Conservation (phyloP, 1,284 basidiomycete genomes). For the Boletus semigastroideus region DNA sequence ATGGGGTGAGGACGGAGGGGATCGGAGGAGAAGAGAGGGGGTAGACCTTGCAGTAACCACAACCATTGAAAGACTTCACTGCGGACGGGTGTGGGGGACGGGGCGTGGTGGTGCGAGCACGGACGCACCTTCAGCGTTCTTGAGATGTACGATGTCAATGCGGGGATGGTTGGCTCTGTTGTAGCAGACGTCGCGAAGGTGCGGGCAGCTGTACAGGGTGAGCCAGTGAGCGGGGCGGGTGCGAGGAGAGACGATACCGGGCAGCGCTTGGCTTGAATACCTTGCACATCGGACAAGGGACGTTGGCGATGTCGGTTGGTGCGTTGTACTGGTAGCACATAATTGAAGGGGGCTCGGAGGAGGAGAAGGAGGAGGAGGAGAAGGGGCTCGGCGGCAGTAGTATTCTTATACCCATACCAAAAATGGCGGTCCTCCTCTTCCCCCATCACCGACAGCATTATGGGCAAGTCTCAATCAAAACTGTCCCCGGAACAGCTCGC, state of each 20-base stretch:
- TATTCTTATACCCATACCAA: slow-evolving; percentile 36
- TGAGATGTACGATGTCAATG: slow-evolving; percentile 71
- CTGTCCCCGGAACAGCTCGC: slow-evolving; percentile 92
- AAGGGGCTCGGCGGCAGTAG: slow-evolving; percentile 24
- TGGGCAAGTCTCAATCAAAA: slow-evolving; percentile 98
- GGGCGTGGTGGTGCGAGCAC: not conserved
- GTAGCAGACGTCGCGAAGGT: slow-evolving; percentile 68
- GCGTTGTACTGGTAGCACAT: slow-evolving; percentile 77
- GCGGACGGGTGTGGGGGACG: slow-evolving; percentile 16
- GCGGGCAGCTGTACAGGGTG: slow-evolving; percentile 58
- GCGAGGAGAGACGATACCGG: slow-evolving; percentile 41
- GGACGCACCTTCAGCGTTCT: slow-evolving; percentile 75
- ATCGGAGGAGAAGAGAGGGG: slow-evolving; percentile 26
- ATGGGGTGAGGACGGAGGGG: slow-evolving; percentile 28
- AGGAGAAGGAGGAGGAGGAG: slow-evolving; percentile 28
- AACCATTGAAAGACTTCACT: slow-evolving; percentile 81
- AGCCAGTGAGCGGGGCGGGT: slow-evolving; percentile 5
- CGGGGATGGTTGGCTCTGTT: slow-evolving; percentile 70
- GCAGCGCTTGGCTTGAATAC: slow-evolving; percentile 62
- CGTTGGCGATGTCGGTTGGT: slow-evolving; percentile 56
- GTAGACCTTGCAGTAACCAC: slow-evolving; percentile 79
- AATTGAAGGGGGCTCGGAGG: too few relatives aligned
- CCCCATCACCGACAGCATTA: slow-evolving; percentile 36
- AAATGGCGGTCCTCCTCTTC: slow-evolving; percentile 31
- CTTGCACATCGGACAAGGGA: slow-evolving; percentile 78